These are phyloP conservation scores for Picochlorum costavermella DNA, from an alignment of 139 green algal genomes.

Conservation along the genomic window DNA sequence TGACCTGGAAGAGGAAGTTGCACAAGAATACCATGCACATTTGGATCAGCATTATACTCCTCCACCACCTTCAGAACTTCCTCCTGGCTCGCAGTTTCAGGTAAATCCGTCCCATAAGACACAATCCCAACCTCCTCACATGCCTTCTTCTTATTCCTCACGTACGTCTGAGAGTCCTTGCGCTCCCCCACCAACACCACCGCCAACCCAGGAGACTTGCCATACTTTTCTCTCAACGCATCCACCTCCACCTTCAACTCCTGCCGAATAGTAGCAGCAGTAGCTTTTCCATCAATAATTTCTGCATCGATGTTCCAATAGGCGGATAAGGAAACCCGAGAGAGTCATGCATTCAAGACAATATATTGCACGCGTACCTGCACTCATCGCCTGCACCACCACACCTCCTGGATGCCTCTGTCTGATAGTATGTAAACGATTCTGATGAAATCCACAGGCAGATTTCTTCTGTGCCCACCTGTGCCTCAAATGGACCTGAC, in stretches of 20 bases:
- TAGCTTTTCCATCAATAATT: constrained; percentile 82
- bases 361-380: not conserved
- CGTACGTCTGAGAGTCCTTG: constrained; percentile 96
- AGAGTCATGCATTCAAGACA: not conserved
- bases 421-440: too few species aligned
- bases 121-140: constrained; percentile 87
- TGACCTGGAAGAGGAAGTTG: constrained; percentile 77
- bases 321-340: not conserved
- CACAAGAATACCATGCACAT: constrained; percentile 84
- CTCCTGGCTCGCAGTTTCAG: constrained; percentile 73
- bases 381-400: constrained; percentile 5
- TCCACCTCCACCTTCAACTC: constrained; percentile 64
- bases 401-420: not conserved
- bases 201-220: constrained; percentile 81
- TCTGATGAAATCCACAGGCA: not conserved
- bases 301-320: constrained; percentile 7
- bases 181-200: constrained; percentile 92
- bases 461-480: not conserved
- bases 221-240: constrained; percentile 43
- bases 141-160: constrained; percentile 89
- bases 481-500: not conserved
- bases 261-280: constrained; percentile 58
- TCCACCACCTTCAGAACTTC: constrained; percentile 79
- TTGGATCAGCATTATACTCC: constrained; percentile 61
- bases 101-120: constrained; percentile 78